Evolutionary conservation across 1,284 basidiomycete genomes (phyloP), one percentile per base, ranked within the genome.

Genomic region (Microbotryomycetes sp.): DNA sequence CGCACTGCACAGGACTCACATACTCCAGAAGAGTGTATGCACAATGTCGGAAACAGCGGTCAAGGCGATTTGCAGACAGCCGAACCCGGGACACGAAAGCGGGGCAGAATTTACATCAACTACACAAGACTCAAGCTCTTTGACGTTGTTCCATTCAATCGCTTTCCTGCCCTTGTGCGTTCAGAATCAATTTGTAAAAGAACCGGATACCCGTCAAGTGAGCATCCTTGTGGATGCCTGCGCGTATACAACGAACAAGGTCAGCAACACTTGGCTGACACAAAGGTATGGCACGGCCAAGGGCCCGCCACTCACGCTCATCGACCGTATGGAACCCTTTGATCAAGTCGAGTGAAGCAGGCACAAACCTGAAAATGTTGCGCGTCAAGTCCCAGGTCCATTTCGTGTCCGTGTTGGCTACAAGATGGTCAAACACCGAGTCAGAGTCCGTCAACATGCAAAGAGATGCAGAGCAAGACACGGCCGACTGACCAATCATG

Each of bases 301-400:
- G 61, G 27, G 71, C 73, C 29, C 58, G 54, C 62, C 16, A 31
- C 30, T 30, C 30, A 62, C 57, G 21, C 76, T 85, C 84, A 62
- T 85, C 81, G 45, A 85, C 81, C 1, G 87, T 87, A 73, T 88
- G 87, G 28, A 84, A 77, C 4, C 80, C 80, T 52, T 76, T 76
- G 67, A 74, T 65, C 73, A 72, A 53, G 59, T 64, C 76, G 49
- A 72, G 75, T 13, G 72, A 70, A 62, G 76, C 76, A n/a, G 75
- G 76, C 0, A 75, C 73, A 71, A 77, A 83, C 5, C 82, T 79
- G 75, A 82, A 84, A 64, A 84, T 82, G 50, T 59, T 54, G 30
- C 69, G 63, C 1, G 81, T 78, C 15, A 83, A 68, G 26, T 77
- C 71, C 81, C 81, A 82, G 71, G 81, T 82, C 63, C 75, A 77